A percentile compares a stretch with the other conserved stretches of the same genome.
Conservation (phyloP, 2,329 filamentous ascomycete genomes). For the Zasmidium angulare region DNA sequence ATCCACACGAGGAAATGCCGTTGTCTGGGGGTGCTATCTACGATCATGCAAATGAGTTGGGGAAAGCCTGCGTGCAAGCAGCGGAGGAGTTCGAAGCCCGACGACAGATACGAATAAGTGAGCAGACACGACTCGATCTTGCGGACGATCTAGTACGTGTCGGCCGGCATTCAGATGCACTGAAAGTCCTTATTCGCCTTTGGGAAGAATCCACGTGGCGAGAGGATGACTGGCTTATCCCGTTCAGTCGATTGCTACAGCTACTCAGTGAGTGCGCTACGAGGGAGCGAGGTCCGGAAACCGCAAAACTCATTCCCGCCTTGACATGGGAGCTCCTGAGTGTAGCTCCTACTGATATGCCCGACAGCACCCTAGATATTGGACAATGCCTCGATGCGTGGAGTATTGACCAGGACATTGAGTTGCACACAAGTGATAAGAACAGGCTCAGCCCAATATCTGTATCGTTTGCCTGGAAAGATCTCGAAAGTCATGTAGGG, state of each 20-base stretch:
- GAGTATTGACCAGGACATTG: constrained; percentile 11
- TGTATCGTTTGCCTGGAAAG: constrained; percentile 54
- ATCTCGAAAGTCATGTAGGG: constrained; percentile 58
- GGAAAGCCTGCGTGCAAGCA: constrained; percentile 49
- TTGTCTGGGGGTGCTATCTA: constrained; percentile 45
- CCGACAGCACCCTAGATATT: constrained; percentile 12
- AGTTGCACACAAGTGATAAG: constrained; percentile 21
- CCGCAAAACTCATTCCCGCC: constrained; percentile 50
- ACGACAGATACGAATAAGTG: constrained; percentile 55
- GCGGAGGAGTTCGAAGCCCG: constrained; percentile 51
- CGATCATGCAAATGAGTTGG: constrained; percentile 54
- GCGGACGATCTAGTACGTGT: constrained; percentile 55
- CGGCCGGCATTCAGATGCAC: constrained; percentile 52
- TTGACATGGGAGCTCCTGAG: constrained; percentile 58
- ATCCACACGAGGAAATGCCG: constrained; percentile 57
- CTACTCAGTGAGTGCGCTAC: constrained; percentile 53
- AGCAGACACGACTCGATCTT: constrained; percentile 56
- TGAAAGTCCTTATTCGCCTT: constrained; percentile 51
- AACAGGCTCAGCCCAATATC: constrained; percentile 42
- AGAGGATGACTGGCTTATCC: constrained; percentile 58
- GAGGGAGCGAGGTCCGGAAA: constrained; percentile 33
- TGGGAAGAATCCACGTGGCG: constrained; percentile 62
- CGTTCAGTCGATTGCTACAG: constrained; percentile 56
- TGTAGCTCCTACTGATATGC: constrained; percentile 7
- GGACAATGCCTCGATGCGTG: constrained; percentile 20